Evolutionary conservation across 2,329 filamentous ascomycete species (phyloP).

Genomic region (Aspergillus intermedius): DNA sequence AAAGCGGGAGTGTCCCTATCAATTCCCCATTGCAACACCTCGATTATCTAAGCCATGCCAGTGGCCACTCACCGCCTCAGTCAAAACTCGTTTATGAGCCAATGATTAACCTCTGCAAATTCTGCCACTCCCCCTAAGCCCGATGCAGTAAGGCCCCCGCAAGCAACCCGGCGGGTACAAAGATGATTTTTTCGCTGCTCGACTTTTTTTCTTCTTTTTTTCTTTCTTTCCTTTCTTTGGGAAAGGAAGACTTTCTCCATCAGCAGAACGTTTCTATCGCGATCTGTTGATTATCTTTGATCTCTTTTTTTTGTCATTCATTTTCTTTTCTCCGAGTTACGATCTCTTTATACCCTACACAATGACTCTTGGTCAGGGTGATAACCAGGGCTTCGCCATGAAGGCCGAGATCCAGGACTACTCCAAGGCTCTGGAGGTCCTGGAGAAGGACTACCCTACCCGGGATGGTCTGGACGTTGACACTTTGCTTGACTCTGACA

Average conservation of each 20-base stretch:
- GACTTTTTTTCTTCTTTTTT: conserved; percentile 32
- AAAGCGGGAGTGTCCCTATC: too few relatives aligned
- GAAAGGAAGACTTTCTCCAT: conserved; percentile 56
- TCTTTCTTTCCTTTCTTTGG: conserved; percentile 48
- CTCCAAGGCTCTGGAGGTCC: conserved; percentile 68
- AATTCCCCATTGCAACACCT: too few relatives aligned
- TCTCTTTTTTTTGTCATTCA: conserved; percentile 9
- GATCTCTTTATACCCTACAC: conserved; percentile 30
- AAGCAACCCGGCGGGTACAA: conserved; percentile 18
- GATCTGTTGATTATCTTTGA: conserved; percentile 38
- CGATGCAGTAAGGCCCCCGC: conserved; percentile 11
- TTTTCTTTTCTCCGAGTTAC: conserved; percentile 16
- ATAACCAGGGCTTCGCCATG: conserved; percentile 44
- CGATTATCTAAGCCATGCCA: conserved; percentile 5
- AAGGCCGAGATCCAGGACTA: conserved; percentile 61
- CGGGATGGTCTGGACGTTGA: conserved; percentile 82
- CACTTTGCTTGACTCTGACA: conserved; percentile 82
- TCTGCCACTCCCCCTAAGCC: conserved; percentile 14
- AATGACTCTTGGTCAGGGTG: conserved; percentile 69
- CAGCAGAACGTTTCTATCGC: conserved; percentile 44
- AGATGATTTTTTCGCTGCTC: conserved; percentile 24
- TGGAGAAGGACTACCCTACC: conserved; percentile 68
- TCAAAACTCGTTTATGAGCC: conserved; percentile 23
- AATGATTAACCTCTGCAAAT: conserved; percentile 12
- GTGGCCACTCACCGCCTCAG: conserved; percentile 17